Base-by-base conservation (phyloP, 2,329 filamentous ascomycete species). In the Ambrosiella beaveri region DNA sequence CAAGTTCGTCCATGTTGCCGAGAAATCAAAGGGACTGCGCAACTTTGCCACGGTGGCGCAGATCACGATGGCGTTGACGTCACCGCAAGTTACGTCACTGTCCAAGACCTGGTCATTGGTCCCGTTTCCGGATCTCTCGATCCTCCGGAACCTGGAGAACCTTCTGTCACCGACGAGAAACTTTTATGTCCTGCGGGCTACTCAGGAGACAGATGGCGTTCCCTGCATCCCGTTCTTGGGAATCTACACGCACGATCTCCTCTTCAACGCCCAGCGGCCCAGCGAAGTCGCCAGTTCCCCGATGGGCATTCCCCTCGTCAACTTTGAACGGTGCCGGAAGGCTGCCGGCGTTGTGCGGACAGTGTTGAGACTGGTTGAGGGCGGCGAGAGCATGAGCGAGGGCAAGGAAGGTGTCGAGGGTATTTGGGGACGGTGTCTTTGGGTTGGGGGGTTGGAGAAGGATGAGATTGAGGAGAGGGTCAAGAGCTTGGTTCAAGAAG, bases 21-120 rank as follows among this genome's bases (percentile, higher is more conserved):
- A 77, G 1, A 84, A 89, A 68, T 86, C 85, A 63, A 81, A 86
- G 52, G 80, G 76, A 38, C 82, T 88, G 63, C 82, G 86, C 65
- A 93, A 93, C 68, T 93, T 88, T 67, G 86, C 87, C 6, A 91
- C 87, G 1, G 83, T 88, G 74, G 87, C 84, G 57, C 87, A 93
- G 67, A 79, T 93, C 59, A 80, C 85, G 1, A 82, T 91, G 59
- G 87, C 86, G 1, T 72, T 93, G 49, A 81, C 86, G 6, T 88
- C 82, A 47, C 82, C 82, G 61, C 86, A 90, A 63, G 74, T 90
- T 19, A 73, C 79, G 19, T 78, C 85, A 15, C 74, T 93, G 13
- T 71, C 75, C 19, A 76, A 74, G 64, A 91, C 87, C 0, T 93
- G 87, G 87, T 71, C 75, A 1, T 71, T 86, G 64, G 78, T 93